Evolutionary conservation across 2,329 filamentous ascomycete species (phyloP), one percentile per base, ranked within the genome.

Genomic region (Fusarium robinianum): DNA sequence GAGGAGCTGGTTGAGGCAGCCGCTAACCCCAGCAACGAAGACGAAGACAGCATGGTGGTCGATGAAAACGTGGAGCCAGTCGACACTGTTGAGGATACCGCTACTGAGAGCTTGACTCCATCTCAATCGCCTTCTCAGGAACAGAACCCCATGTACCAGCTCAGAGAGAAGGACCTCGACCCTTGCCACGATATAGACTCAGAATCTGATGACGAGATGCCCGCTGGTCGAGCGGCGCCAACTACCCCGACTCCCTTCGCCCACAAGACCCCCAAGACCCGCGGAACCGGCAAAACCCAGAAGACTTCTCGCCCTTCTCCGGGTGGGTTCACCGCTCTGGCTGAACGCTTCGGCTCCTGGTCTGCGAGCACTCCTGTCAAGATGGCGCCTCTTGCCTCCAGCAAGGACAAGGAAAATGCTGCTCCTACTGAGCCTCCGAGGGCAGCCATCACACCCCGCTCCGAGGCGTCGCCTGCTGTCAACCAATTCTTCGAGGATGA

Each of bases 271-370:
- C 54, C 60, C 1, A 62, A 48, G 24, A 38, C 47, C 15, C 32
- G 32, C 24, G 25, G 40, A 9, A 44, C 34, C 21, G 42, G 38
- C 5, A 26, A 37, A 19, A 49, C 37, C 18, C 34, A 51, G 11
- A 51, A 42, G 27, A 31, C 39, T 7, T 61, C 64, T 16, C 58
- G 65, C 17, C 60, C 66, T 14, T 66, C 62, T 3, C 66, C 62
- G 3, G 57, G 68, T 51, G 81, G 82, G 2, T 85, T 87, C 50
- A 86, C 83, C 2, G 81, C 83, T 16, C 69, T 89, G 24, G 80
- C 80, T 4, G 71, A 77, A 24, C 78, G 84, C 57, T 68, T 88
- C 5, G 76, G 72, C 46, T 73, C 76, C 16, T 89, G 86, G 85
- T 76, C 77, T 51, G 74, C 84, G 2, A 73, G 73, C 16, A 86